Conservation (phyloP, 2,329 filamentous ascomycete species). For the Stagonosporopsis cucurbitacearum region DNA sequence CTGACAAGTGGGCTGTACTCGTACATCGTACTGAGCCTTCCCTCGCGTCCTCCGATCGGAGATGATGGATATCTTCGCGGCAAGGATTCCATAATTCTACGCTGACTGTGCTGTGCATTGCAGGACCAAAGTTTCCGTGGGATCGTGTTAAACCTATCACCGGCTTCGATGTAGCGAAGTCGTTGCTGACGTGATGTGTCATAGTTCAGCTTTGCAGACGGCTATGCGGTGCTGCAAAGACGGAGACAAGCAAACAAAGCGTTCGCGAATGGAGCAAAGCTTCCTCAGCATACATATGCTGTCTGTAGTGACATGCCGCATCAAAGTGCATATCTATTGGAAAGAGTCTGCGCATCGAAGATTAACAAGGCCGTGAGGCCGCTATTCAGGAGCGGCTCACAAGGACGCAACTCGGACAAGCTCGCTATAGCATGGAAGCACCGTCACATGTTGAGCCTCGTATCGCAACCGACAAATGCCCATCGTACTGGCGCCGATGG, state of each 20-base stretch:
- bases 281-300: background rate
- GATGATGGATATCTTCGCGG: background rate
- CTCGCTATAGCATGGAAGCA: background rate
- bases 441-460: conserved; percentile 4
- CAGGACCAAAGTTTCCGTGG: conserved; percentile 1
- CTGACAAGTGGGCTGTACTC: background rate
- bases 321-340: background rate
- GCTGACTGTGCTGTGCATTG: conserved; percentile 14
- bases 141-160: background rate
- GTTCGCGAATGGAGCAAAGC: background rate
- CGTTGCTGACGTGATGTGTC: conserved; percentile 8
- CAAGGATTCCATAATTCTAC: conserved; percentile 2
- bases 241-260: background rate
- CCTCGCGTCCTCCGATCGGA: background rate
- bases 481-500: background rate
- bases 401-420: conserved; percentile 1
- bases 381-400: background rate
- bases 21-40: conserved; percentile 5
- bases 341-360: background rate
- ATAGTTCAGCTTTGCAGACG: conserved; percentile 1
- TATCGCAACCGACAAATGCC: background rate
- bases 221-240: background rate
- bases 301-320: background rate
- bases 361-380: background rate
- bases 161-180: background rate